These are phyloP conservation scores for Pichia eremophila DNA, from an alignment of 805 yeast species.

Conservation along the genomic window DNA sequence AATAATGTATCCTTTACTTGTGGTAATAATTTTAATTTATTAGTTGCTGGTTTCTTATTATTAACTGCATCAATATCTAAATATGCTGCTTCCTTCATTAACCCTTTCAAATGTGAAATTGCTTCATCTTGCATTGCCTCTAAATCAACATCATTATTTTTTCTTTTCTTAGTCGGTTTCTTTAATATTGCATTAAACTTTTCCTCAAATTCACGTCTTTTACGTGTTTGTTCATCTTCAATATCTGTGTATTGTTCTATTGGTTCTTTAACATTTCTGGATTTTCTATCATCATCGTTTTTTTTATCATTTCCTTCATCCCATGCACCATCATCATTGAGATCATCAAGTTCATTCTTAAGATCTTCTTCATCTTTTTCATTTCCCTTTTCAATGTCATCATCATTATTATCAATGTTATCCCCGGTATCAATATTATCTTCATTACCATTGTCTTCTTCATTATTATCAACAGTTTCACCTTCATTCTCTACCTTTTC, in stretches of 20 bases:
- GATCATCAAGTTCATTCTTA: not conserved
- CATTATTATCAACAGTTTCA: constrained; percentile 5
- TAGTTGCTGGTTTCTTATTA: constrained; percentile 60
- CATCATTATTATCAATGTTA: not conserved
- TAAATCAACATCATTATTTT: constrained; percentile 83
- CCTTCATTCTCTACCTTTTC: not conserved
- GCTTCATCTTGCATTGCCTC: constrained; percentile 93
- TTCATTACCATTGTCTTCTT: constrained; percentile 7
- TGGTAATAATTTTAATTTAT: constrained; percentile 70
- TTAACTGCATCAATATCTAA: constrained; percentile 51
- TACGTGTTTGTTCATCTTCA: constrained; percentile 31
- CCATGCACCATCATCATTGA: not conserved
- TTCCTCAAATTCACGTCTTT: constrained; percentile 72
- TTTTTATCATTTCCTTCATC: not conserved
- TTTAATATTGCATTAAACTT: constrained; percentile 71
- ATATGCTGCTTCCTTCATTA: constrained; percentile 84
- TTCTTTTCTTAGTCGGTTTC: constrained; percentile 47
- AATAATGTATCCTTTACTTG: constrained; percentile 69
- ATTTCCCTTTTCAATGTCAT: constrained; percentile 6
- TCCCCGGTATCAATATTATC: not conserved
- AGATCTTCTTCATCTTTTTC: not conserved
- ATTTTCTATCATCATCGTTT: not conserved
- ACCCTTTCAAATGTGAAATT: constrained; percentile 70
- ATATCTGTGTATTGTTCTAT: constrained; percentile 10
- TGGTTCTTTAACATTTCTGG: constrained; percentile 1